Evolutionary conservation across 257 asterid genomes (phyloP).

Genomic region (Penstemon davidsonii): DNA sequence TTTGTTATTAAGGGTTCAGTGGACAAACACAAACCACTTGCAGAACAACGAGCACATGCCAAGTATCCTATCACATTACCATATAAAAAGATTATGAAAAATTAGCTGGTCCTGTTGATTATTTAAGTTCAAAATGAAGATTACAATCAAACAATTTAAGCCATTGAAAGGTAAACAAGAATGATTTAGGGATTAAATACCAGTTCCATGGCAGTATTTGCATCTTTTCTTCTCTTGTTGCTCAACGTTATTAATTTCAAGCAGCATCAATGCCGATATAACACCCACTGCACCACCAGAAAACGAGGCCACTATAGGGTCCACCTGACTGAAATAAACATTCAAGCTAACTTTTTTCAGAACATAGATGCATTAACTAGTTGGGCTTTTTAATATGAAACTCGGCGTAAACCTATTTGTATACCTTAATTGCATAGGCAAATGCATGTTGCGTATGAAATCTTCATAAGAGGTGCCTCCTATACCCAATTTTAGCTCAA

Average conservation of each 20-base stretch:
- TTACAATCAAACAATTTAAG: neutral
- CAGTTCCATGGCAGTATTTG: constrained; percentile 93
- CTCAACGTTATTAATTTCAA: constrained; percentile 81
- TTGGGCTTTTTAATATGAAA: neutral
- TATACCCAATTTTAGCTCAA: constrained; percentile 82
- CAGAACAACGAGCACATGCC: constrained; percentile 90
- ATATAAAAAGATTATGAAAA: neutral
- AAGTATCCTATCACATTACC: constrained; percentile 58
- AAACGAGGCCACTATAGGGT: constrained; percentile 93
- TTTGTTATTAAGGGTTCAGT: constrained; percentile 53
- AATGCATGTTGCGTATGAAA: constrained; percentile 69
- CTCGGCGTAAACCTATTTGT: constrained; percentile 8
- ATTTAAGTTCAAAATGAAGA: neutral
- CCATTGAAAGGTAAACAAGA: neutral
- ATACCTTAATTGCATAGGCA: constrained; percentile 88
- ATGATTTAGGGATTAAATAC: constrained; percentile 33
- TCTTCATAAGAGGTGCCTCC: constrained; percentile 92
- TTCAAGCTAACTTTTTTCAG: constrained; percentile 8
- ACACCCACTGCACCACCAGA: constrained; percentile 99
- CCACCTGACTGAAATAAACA: constrained; percentile 73
- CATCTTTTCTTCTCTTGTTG: constrained; percentile 90
- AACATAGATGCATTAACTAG: neutral
- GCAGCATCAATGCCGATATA: constrained; percentile 77
- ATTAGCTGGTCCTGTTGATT: neutral
- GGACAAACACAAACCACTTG: constrained; percentile 73